Evolutionary conservation across 2,329 filamentous ascomycete species (phyloP).

Genomic region (Penicillium sp.): DNA sequence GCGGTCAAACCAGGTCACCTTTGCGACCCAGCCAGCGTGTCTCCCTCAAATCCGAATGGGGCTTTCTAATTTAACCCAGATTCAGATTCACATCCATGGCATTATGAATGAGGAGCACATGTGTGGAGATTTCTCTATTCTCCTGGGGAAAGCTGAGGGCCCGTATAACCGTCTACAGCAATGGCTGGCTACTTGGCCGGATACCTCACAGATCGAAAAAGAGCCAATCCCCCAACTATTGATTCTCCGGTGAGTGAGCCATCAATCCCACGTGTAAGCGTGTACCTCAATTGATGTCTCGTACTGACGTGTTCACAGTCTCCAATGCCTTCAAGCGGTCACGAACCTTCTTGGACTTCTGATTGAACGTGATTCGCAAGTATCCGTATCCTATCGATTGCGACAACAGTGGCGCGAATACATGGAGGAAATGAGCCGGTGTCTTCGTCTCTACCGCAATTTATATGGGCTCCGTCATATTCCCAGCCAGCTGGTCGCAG

Average conservation of each 20-base stretch:
- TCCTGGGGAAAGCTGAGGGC: slow-evolving; percentile 18
- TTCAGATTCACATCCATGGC: slow-evolving; percentile 24
- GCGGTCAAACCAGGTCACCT: slow-evolving; percentile 29
- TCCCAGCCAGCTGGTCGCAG: slow-evolving; percentile 29
- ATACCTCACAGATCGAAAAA: slow-evolving; percentile 14
- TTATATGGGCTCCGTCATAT: slow-evolving; percentile 31
- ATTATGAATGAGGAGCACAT: slow-evolving; percentile 23
- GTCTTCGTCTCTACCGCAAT: slow-evolving; percentile 27
- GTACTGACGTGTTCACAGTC: slow-evolving; percentile 22
- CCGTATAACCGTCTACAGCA: slow-evolving; percentile 23
- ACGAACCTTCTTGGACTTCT: slow-evolving; percentile 28
- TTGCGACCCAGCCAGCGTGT: slow-evolving; percentile 24
- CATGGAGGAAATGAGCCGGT: slow-evolving; percentile 28
- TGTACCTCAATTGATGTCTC: neutral
- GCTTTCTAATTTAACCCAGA: slow-evolving; percentile 23
- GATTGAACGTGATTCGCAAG: slow-evolving; percentile 18
- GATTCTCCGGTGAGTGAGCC: slow-evolving; percentile 28
- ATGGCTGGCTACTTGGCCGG: slow-evolving; percentile 25
- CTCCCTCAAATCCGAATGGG: slow-evolving; percentile 27
- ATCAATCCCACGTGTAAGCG: neutral
- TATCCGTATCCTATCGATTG: slow-evolving; percentile 5
- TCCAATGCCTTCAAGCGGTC: slow-evolving; percentile 28
- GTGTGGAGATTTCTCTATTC: slow-evolving; percentile 7
- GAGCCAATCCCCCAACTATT: slow-evolving; percentile 28
- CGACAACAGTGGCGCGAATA: slow-evolving; percentile 18